Conservation (phyloP, 139 green algal species). For the Ostreobium quekettii region DNA sequence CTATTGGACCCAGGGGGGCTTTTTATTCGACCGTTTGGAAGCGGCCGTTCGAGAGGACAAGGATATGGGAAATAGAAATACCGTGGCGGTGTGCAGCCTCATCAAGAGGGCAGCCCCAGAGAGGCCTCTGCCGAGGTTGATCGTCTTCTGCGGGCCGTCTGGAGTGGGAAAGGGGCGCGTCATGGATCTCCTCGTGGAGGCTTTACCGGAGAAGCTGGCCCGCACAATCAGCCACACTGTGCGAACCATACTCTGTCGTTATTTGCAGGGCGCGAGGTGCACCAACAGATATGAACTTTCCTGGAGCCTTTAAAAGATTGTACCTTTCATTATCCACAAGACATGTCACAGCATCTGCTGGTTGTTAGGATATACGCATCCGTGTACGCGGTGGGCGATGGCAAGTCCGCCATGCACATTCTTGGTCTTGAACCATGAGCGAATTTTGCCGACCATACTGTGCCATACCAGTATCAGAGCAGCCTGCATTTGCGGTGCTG, state of each 20-base stretch:
- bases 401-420: no score
- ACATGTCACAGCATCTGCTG: neutral
- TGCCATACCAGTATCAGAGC: no score
- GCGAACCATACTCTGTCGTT: neutral
- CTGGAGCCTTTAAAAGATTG: no score
- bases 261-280: neutral
- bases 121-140: constrained; percentile 43
- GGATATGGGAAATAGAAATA: neutral
- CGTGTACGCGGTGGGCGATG: no score
- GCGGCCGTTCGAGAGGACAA: constrained; percentile 26
- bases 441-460: no score
- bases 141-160: constrained; percentile 54
- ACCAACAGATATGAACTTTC: no score
- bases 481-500: no score
- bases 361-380: no score
- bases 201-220: constrained; percentile 46
- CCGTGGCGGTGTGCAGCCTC: constrained; percentile 39
- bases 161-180: constrained; percentile 42
- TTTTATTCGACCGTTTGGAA: constrained; percentile 53
- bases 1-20: no score
- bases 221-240: constrained; percentile 41
- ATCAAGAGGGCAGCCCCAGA: constrained; percentile 38
- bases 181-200: constrained; percentile 36
- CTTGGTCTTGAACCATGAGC: no score
- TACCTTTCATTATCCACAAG: no score